Conservation (phyloP, 2,329 filamentous ascomycete species). For the Aspergillus clavatus region DNA sequence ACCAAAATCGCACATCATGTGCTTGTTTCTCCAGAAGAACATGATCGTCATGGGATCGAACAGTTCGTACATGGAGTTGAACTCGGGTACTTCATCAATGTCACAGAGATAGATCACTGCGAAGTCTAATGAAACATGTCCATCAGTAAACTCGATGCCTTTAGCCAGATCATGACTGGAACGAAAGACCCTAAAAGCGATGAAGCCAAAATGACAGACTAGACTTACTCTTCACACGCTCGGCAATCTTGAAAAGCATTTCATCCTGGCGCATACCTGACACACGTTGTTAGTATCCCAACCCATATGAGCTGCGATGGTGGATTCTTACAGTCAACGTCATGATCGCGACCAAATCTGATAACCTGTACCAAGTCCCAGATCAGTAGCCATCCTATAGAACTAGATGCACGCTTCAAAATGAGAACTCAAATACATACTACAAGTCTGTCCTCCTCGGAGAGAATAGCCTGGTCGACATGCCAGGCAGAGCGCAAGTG, state of each 20-base stretch:
- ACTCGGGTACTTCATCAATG: conserved; percentile 83
- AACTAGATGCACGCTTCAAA: conserved; percentile 28
- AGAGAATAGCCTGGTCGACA: conserved; percentile 91
- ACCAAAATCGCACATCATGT: conserved; percentile 88
- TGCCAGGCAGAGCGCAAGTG: conserved; percentile 94
- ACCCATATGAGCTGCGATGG: neutral
- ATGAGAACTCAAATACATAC: conserved; percentile 8
- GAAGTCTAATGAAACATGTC: conserved; percentile 26
- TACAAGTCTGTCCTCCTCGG: conserved; percentile 77
- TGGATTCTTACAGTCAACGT: conserved; percentile 58
- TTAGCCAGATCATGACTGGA: conserved; percentile 44
- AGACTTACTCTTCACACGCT: conserved; percentile 69
- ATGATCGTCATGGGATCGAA: conserved; percentile 90
- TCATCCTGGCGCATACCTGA: conserved; percentile 74
- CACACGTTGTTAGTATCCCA: conserved; percentile 16
- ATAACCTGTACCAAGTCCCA: conserved; percentile 58
- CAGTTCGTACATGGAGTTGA: conserved; percentile 92
- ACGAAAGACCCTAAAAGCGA: neutral
- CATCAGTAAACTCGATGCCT: neutral
- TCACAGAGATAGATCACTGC: conserved; percentile 84
- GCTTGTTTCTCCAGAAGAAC: conserved; percentile 69
- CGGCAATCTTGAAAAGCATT: conserved; percentile 89
- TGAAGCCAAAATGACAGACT: neutral
- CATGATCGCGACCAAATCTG: conserved; percentile 82
- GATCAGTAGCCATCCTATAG: neutral